Conservation (phyloP, 371 early-diverging fungal genomes). For the Dichotomocladium elegans region DNA sequence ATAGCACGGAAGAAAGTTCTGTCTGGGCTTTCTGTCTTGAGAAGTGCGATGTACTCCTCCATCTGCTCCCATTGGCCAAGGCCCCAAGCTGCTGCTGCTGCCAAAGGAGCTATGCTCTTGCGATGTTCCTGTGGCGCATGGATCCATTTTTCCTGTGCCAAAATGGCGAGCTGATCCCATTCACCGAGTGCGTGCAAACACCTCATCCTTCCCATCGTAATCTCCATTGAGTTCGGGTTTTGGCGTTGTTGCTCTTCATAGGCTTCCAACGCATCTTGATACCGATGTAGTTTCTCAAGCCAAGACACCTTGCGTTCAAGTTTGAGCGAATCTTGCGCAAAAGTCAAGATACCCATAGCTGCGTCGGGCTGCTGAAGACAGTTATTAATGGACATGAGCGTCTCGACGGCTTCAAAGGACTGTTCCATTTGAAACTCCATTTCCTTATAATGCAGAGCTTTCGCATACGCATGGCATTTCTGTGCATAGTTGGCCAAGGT, state of each 20-base stretch:
- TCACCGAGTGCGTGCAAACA: conserved; percentile 93
- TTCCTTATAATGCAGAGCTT: conserved; percentile 96
- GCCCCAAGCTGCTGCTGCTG: conserved; percentile 96
- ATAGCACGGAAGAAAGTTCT: conserved; percentile 84
- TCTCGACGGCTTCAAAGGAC: conserved; percentile 83
- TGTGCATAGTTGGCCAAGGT: conserved; percentile 88
- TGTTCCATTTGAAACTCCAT: conserved; percentile 89
- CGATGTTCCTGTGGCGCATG: conserved; percentile 49
- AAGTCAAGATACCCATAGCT: conserved; percentile 90
- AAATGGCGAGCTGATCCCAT: conserved; percentile 83
- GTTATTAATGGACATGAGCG: conserved; percentile 93
- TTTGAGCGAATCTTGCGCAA: conserved; percentile 85
- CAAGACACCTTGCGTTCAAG: conserved; percentile 88
- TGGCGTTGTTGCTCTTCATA: conserved; percentile 82
- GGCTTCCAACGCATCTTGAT: conserved; percentile 92
- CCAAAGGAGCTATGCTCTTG: conserved; percentile 79
- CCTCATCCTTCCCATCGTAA: conserved; percentile 85
- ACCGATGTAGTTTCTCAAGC: conserved; percentile 92
- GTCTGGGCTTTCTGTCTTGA: conserved; percentile 75
- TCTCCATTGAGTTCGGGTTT: conserved; percentile 71
- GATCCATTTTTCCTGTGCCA: conserved; percentile 86
- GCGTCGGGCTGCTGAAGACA: conserved; percentile 95
- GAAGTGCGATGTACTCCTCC: conserved; percentile 83
- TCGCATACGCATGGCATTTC: conserved; percentile 94
- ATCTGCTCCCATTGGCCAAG: conserved; percentile 88